phyloP scores from a whole-genome alignment of 768 basidiomycete genomes.

The Macrolepiota fuliginosa region DNA sequence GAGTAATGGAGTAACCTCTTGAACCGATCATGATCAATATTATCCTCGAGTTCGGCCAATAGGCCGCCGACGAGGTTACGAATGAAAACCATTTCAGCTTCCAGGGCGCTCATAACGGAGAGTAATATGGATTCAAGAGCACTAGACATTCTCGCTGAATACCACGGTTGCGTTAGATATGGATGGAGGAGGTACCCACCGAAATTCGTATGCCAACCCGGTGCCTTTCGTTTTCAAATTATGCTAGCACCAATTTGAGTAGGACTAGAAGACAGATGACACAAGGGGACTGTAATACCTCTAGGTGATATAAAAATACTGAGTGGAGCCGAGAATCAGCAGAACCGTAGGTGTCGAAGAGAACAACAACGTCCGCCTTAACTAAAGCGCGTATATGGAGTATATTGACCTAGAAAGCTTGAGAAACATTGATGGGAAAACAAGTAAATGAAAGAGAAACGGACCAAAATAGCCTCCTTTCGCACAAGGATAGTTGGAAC shows the following conservation, averaged over 20 bases:
- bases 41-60: constrained; percentile 89
- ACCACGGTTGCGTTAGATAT: background rate
- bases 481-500: constrained; percentile 92
- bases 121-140: constrained; percentile 92
- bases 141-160: constrained; percentile 33
- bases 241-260: constrained; percentile 46
- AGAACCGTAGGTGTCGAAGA: constrained; percentile 92
- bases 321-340: constrained; percentile 84
- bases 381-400: constrained; percentile 94
- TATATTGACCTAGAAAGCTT: constrained; percentile 69
- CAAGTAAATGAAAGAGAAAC: constrained; percentile 23
- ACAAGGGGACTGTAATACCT: constrained; percentile 41
- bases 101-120: constrained; percentile 88
- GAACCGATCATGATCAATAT: constrained; percentile 94
- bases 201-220: constrained; percentile 84
- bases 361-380: constrained; percentile 86
- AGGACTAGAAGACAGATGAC: constrained; percentile 3
- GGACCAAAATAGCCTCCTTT: constrained; percentile 82
- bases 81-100: constrained; percentile 95
- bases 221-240: constrained; percentile 73
- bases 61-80: constrained; percentile 88
- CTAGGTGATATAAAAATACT: constrained; percentile 84
- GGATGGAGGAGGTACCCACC: constrained; percentile 40
- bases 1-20: constrained; percentile 92
- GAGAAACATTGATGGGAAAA: constrained; percentile 6